Percentiles rank a stretch among this genome's conserved stretches.
These are phyloP conservation scores for Umbelopsis vinacea DNA, from an alignment of 192 early-diverging fungal genomes.

Conservation along the genomic window DNA sequence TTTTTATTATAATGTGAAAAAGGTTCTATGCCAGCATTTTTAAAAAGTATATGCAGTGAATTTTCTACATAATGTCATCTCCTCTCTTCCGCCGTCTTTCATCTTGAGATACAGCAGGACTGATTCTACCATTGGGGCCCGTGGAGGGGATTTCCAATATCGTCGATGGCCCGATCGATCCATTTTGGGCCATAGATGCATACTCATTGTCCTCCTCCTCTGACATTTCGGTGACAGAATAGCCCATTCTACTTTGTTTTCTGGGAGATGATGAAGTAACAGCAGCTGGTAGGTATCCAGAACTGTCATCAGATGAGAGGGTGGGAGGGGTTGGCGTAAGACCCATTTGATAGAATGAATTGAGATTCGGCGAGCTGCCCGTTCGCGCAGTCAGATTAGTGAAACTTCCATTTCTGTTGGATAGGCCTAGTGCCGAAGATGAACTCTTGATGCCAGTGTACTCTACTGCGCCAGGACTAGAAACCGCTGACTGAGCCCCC, in stretches of 20 bases:
- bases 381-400: slow-evolving; percentile 32
- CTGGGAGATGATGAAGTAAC: background rate
- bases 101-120: background rate
- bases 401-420: slow-evolving; percentile 29
- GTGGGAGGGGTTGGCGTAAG: background rate
- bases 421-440: slow-evolving; percentile 29
- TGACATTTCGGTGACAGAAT: slow-evolving; percentile 5
- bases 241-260: slow-evolving; percentile 9
- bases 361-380: slow-evolving; percentile 28
- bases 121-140: background rate
- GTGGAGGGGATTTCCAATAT: background rate
- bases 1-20: no score
- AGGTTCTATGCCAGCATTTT: no score
- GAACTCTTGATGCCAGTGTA: slow-evolving; percentile 26
- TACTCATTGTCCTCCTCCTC: background rate
- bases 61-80: background rate
- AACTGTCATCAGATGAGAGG: background rate
- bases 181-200: background rate
- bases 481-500: background rate
- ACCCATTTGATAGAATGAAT: slow-evolving; percentile 9
- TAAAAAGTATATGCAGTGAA: no score
- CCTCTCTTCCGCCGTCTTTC: background rate
- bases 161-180: background rate
- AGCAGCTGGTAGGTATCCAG: background rate
- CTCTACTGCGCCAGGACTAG: slow-evolving; percentile 8